Evolutionary conservation across 2,329 filamentous ascomycete genomes (phyloP), one percentile per base, ranked within the genome.

Genomic region (Nemania sp.): DNA sequence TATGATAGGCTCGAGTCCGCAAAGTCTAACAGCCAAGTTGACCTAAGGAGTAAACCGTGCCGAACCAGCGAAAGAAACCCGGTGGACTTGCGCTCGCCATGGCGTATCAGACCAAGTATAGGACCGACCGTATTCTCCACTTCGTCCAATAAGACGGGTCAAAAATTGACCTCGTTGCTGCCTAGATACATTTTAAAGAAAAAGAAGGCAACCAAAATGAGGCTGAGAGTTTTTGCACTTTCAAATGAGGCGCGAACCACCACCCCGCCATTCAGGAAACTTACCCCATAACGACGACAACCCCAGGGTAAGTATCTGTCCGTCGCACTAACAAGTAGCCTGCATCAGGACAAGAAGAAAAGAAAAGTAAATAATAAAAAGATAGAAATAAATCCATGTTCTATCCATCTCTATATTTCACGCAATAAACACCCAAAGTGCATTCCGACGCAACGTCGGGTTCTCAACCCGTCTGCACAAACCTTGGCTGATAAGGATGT

Each of bases 201-300:
- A 14, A 52, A 34, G n/a, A 45, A 52, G 49, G 49, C 49, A 52
- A 52, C 48, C 30, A 51, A 20, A 31, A 45, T 51, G 49, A 44
- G 49, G 49, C 49, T 51, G 49, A 51, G 20, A 39, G 31, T 11
- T n/a, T n/a, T n/a, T n/a, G 19, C 4, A 24, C 14, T 28, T 3
- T 41, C 14, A 4, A 8, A 11, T 36, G 42, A 39, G 17, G 14
- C 49, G 49, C 49, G 49, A 20, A 51, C 49, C 41, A 51, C 17
- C 19, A 30, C 34, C 34, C 14, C 45, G n/a, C 28, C 28, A 31
- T 12, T 9, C 11, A 12, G 11, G 28, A 12, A 31, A 31, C 9
- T 19, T 17, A 36, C 6, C 15, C 31, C 8, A n/a, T 34, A 9
- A 14, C 15, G 8, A 11, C 31, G n/a, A 5, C 9, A 7, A n/a